Base-by-base conservation (phyloP, 2,329 filamentous ascomycete genomes). In the Colletotrichum spinosum region DNA sequence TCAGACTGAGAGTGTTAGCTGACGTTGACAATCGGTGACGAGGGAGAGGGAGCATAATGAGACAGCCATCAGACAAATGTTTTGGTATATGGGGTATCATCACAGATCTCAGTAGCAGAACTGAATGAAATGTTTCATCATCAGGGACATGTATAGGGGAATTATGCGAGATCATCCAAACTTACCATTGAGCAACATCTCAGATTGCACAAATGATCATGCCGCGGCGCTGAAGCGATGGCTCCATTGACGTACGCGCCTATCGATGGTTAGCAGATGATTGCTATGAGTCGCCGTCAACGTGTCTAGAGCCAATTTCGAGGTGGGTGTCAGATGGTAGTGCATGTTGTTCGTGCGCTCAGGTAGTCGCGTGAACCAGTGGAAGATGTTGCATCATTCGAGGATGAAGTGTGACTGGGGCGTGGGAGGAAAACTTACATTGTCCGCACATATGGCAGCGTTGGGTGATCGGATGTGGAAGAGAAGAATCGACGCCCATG, bases 101-200 rank as follows among this genome's bases (percentile, higher is more conserved):
- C 88, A 90, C 80, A 78, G 71, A 76, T 72, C 87, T 91, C 89
- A 91, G 89, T 86, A 91, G 89, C 89, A 91, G 89, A 91, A 91
- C 89, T 91, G 89, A 84, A 84, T 82, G 77, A 82, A 81, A 80
- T 78, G 69, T 72, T 79, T 81, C 88, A 81, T 91, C 88, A 91
- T 91, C 89, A 90, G 83, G 74, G 76, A 83, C 78, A 45, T 75
- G 65, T n/a, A 54, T 54, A 54, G 15, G 8, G 42, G 37, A 4
- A 38, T 41, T 15, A 12, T 2, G 5, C 6, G 2, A 41, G n/a
- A 48, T 3, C 9, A 8, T 11, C 8, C 17, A 3, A 5, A 25
- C 25, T 25, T 25, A 25, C 25, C 25, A 1, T 4, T 25, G 25
- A 25, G 25, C 25, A 25, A 25, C 25, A 5, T 25, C 25, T 25